phyloP scores from a whole-genome alignment of 139 green algal species.

The Chlamydomonas sp. region DNA sequence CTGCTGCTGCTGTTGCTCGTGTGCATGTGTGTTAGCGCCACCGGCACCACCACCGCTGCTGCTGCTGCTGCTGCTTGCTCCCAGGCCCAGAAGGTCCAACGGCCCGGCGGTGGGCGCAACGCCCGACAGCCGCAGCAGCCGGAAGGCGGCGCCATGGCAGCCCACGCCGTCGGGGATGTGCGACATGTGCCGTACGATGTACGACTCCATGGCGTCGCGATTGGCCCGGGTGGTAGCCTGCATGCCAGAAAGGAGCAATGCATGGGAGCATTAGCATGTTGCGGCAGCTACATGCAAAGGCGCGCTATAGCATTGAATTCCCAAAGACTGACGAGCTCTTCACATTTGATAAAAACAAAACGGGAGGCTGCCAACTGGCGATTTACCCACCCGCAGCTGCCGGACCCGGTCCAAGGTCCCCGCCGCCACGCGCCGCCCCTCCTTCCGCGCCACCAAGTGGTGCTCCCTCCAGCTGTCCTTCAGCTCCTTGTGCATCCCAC shows the following conservation, averaged over 20 bases:
- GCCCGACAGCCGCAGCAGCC: not conserved
- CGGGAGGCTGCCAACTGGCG: no score
- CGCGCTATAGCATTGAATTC: no score
- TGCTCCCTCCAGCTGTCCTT: slow-evolving; percentile 40
- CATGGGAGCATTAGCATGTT: no score
- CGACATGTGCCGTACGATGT: slow-evolving; percentile 32
- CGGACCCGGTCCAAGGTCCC: not conserved
- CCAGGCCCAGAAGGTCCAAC: slow-evolving; percentile 20
- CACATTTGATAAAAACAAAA: no score
- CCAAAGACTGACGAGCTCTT: no score
- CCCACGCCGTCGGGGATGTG: slow-evolving; percentile 4
- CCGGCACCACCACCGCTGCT: no score
- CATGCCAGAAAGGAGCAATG: not conserved
- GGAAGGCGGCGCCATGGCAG: slow-evolving; percentile 11
- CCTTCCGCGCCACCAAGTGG: not conserved
- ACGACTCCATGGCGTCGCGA: slow-evolving; percentile 2
- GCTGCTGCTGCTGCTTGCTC: not conserved
- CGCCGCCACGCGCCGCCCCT: no score
- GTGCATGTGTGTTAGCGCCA: no score
- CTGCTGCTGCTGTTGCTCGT: no score
- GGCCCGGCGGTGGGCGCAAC: not conserved
- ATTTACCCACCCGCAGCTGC: not conserved
- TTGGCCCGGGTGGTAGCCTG: not conserved
- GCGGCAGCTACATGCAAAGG: no score
- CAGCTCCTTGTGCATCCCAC: slow-evolving; percentile 46